Evolutionary conservation across 352 stramenopile genomes (phyloP).

Genomic region (Globisporangium cylindrosporum): DNA sequence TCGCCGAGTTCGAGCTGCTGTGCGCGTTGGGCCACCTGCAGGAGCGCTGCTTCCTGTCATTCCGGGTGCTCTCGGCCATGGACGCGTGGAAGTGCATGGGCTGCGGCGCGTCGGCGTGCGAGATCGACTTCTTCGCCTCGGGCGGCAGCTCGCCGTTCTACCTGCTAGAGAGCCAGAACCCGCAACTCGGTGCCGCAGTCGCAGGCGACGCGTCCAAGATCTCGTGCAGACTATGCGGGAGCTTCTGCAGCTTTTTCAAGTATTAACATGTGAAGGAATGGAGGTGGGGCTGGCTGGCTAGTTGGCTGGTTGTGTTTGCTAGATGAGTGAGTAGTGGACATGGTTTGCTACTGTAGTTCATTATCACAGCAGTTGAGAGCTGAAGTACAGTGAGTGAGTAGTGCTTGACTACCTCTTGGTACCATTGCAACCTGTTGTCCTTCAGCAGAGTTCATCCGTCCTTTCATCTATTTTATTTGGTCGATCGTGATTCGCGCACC

Average conservation of each 20-base stretch:
- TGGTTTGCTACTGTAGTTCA: no score
- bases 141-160: slow-evolving; percentile 52
- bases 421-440: no score
- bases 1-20: slow-evolving; percentile 55
- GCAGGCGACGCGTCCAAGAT: slow-evolving; percentile 28
- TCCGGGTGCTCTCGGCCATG: slow-evolving; percentile 58
- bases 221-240: slow-evolving; percentile 70
- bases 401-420: no score
- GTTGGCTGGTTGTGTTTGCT: no score
- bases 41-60: slow-evolving; percentile 78
- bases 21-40: slow-evolving; percentile 63
- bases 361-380: no score
- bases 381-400: no score
- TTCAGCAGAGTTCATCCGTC: no score
- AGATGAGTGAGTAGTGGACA: not conserved
- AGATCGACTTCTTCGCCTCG: slow-evolving; percentile 39
- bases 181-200: not conserved
- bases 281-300: slow-evolving; percentile 15
- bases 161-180: slow-evolving; percentile 39
- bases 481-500: no score
- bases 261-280: slow-evolving; percentile 22
- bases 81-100: slow-evolving; percentile 84
- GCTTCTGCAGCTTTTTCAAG: slow-evolving; percentile 71
- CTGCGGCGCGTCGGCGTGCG: slow-evolving; percentile 58
- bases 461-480: no score